Conservation (phyloP, 1,284 basidiomycete genomes). For the Hortiboletus rubellus region DNA sequence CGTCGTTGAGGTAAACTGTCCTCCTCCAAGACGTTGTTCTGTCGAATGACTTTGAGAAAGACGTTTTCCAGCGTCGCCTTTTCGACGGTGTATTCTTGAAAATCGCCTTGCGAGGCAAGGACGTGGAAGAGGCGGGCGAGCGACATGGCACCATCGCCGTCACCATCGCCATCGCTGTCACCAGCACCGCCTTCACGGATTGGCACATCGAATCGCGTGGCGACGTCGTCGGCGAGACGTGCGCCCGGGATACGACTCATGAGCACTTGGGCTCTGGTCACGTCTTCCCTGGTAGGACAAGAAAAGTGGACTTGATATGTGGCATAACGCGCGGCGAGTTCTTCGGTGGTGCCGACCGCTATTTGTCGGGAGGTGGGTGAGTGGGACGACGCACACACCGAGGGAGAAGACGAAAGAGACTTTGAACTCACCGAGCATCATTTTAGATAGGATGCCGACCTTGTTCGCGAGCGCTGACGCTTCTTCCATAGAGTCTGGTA, state of each 20-base stretch:
- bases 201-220: conserved; percentile 77
- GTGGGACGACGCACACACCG: not conserved
- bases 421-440: conserved; percentile 56
- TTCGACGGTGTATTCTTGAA: conserved; percentile 68
- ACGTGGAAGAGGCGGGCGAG: conserved; percentile 60
- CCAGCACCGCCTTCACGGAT: conserved; percentile 35
- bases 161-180: not conserved
- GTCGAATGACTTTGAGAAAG: conserved; percentile 71
- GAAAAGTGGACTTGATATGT: conserved; percentile 80
- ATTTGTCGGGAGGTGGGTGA: not conserved
- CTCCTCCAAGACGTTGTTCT: conserved; percentile 61
- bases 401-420: not conserved
- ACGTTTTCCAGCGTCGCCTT: conserved; percentile 68
- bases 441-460: conserved; percentile 71
- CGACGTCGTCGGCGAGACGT: conserved; percentile 72
- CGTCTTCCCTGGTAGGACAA: conserved; percentile 61
- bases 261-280: conserved; percentile 53
- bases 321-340: conserved; percentile 64
- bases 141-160: conserved; percentile 31
- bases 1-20: conserved; percentile 2
- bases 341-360: conserved; percentile 68
- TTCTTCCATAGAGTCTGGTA: conserved; percentile 79
- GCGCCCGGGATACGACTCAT: conserved; percentile 66
- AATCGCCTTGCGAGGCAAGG: conserved; percentile 51
- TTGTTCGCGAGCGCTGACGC: conserved; percentile 73